These are phyloP conservation scores for Plenodomus biglobosus DNA, from an alignment of 2,329 filamentous ascomycete species.

Conservation along the genomic window DNA sequence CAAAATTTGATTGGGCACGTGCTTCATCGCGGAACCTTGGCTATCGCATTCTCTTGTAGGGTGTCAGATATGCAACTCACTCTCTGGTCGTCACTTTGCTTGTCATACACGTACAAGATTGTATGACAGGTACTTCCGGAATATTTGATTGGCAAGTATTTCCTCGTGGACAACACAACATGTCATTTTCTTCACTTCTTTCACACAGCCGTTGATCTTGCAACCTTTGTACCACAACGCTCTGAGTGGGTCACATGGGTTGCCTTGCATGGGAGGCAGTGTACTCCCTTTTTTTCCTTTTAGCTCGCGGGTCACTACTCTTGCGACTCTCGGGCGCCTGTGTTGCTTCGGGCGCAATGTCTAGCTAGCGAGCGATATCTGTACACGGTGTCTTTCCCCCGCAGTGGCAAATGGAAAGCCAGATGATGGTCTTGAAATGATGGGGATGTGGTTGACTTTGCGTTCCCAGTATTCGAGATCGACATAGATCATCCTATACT, in stretches of 20 bases:
- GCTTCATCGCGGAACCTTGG: background rate
- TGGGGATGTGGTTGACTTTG: background rate
- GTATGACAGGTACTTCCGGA: conserved; percentile 6
- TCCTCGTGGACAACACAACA: conserved; percentile 15
- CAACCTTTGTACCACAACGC: conserved; percentile 28
- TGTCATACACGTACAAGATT: conserved; percentile 8
- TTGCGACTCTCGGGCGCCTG: conserved; percentile 13
- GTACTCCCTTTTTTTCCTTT: conserved; percentile 15
- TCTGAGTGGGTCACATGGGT: conserved; percentile 23
- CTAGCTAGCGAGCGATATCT: background rate
- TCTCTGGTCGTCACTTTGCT: background rate
- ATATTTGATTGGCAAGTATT: conserved; percentile 12
- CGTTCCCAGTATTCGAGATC: background rate
- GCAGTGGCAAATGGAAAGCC: background rate
- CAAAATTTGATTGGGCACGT: background rate
- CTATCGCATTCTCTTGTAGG: conserved; percentile 7
- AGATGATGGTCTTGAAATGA: background rate
- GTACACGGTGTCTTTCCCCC: background rate
- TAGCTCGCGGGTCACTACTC: background rate
- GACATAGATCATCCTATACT: background rate
- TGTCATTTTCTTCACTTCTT: conserved; percentile 15
- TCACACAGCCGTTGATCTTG: conserved; percentile 21
- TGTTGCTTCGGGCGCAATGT: conserved; percentile 7
- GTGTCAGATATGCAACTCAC: no score
- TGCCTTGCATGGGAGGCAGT: conserved; percentile 21